These are phyloP conservation scores for Rhazya stricta DNA, from an alignment of 257 asterid genomes.

Conservation along the genomic window DNA sequence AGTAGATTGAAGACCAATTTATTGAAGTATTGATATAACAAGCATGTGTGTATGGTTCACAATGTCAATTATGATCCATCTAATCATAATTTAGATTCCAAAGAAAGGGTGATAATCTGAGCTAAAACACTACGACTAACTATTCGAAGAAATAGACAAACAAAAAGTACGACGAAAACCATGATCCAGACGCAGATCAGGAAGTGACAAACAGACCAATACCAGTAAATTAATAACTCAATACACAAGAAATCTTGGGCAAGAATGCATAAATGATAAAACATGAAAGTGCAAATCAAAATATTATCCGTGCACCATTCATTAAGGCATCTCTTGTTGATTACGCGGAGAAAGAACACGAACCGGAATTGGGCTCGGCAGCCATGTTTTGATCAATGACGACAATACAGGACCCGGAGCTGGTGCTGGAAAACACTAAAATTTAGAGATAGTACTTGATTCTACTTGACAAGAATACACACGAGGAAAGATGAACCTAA, in stretches of 20 bases:
- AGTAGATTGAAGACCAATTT: background rate
- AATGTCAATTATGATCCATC: background rate
- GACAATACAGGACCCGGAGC: background rate
- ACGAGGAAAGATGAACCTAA: background rate
- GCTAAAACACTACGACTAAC: background rate
- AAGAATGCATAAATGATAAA: background rate
- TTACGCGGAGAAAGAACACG: background rate
- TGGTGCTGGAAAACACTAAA: background rate
- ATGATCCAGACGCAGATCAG: constrained; percentile 17
- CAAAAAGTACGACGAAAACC: constrained; percentile 23
- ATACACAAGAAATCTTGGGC: constrained; percentile 1
- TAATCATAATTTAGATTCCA: background rate
- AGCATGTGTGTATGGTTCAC: background rate
- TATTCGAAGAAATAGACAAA: background rate
- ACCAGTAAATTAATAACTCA: constrained; percentile 5
- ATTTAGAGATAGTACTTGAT: background rate
- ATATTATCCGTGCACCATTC: constrained; percentile 2
- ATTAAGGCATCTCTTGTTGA: background rate
- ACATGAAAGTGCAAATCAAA: constrained; percentile 13
- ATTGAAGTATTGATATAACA: background rate
- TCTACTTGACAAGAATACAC: background rate
- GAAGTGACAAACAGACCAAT: constrained; percentile 8
- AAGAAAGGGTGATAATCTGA: background rate
- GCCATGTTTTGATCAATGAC: constrained; percentile 37
- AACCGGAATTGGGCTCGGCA: constrained; percentile 54